phyloP scores from a whole-genome alignment of 164 flowering plant species.

The Stephania cephalantha region DNA sequence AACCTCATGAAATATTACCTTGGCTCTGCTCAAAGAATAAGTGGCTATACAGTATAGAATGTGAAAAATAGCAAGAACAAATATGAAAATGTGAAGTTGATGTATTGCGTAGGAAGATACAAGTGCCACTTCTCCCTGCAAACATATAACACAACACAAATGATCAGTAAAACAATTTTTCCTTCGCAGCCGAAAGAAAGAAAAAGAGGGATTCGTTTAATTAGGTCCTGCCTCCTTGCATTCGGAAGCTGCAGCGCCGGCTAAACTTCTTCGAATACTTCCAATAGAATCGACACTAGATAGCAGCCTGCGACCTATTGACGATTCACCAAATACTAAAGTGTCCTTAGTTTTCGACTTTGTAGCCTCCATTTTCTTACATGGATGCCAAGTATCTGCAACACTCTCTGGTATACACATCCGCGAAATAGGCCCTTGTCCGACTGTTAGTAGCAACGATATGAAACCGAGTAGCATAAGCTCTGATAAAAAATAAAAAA shows the following conservation, averaged over 20 bases:
- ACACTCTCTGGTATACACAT: background rate
- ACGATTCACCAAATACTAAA: background rate
- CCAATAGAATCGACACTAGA: background rate
- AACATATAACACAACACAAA: background rate
- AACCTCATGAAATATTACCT: background rate
- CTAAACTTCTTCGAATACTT: background rate
- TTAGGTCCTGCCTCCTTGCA: background rate
- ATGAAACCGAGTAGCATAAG: background rate
- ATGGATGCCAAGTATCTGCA: background rate
- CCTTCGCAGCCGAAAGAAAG: background rate
- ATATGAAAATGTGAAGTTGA: constrained; percentile 5
- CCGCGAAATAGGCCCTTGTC: background rate
- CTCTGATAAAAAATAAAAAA: background rate
- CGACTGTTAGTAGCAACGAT: background rate
- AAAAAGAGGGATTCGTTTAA: background rate
- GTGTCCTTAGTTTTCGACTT: background rate
- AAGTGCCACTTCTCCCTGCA: constrained; percentile 1
- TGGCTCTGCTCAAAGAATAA: background rate
- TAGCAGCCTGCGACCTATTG: background rate
- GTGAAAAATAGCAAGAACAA: background rate
- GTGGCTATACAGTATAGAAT: constrained; percentile 1
- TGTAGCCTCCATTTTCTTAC: background rate
- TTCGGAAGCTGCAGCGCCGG: background rate
- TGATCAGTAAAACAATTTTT: background rate
- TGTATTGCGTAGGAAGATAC: background rate